Evolutionary conservation across 495 filamentous ascomycete genomes (phyloP).

Genomic region (Bathelium albidoporum): DNA sequence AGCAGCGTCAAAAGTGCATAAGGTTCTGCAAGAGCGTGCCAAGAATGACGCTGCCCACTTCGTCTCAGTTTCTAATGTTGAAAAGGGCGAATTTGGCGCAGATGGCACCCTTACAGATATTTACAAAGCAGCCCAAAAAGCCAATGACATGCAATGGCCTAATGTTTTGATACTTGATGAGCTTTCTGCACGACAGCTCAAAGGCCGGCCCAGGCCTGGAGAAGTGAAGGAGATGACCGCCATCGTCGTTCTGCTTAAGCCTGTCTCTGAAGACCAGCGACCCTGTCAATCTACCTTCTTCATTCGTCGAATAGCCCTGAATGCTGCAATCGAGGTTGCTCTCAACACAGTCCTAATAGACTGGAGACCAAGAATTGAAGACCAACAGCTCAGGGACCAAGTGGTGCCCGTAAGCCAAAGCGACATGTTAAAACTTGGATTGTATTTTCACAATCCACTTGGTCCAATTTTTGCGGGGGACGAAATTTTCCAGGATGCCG

Average conservation of each 20-base stretch:
- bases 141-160: not conserved
- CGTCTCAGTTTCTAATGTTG: not conserved
- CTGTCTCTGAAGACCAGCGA: not conserved
- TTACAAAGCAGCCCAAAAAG: not conserved
- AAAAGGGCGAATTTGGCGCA: not conserved
- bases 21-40: not conserved
- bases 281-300: not conserved
- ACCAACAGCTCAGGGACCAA: not conserved
- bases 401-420: not conserved
- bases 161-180: not conserved
- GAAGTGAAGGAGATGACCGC: not conserved
- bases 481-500: not conserved
- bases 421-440: not conserved
- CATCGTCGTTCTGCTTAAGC: not conserved
- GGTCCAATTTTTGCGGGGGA: not conserved
- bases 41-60: not conserved
- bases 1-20: not conserved
- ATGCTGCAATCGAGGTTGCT: not conserved
- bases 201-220: not conserved
- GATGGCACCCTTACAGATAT: not conserved
- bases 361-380: not conserved
- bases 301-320: not conserved
- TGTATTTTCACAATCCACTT: not conserved
- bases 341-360: not conserved
- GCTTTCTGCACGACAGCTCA: not conserved